Evolutionary conservation across 129 eudicot genomes (phyloP), one percentile per base, ranked within the genome.

Genomic region (Flaveria brownii): DNA sequence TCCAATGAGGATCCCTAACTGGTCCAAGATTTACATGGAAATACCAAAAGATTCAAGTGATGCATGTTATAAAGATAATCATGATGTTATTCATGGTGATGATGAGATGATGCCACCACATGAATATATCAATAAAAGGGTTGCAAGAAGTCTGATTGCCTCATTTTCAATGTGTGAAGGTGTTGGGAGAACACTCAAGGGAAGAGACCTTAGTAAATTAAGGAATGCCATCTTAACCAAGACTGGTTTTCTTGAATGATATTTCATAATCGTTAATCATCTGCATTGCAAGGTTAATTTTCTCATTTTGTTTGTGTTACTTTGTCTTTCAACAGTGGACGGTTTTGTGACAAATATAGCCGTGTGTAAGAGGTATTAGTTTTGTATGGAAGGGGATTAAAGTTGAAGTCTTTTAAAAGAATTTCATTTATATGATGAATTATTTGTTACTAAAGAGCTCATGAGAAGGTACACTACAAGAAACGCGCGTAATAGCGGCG

Each of bases 191-290:
- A 86, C 85, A 57, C 90, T 86, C 68, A 86, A 86, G 71, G 90
- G 90, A 39, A 86, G 90, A 86, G 90, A 86, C 73, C 88, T 87
- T 28, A 87, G 91, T 74, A 81, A 81, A 71, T 62, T 87, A 64
- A 84, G 91, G 63, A 84, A 87, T 78, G 86, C 91, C 61, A 84
- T 87, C 75, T 81, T 87, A 70, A 77, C 84, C 52, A 87, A 84
- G 72, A 87, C 91, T 74, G 90, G 90, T 71, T 86, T 86, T 51
- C 78, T 86, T 36, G 90, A 86, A 82, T 86, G 49, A 66, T 46
- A 64, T 69, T 16, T 17, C 57, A 22, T 77, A 4, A 50, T 2
- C 6, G 5, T 2, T 13, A 13, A 43, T 50, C 56, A 50, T 16
- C 54, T 50, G 13, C 14, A 20, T 57, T 17, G 28, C 63, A 20